Evolutionary conservation across 1,284 basidiomycete genomes (phyloP).

Genomic region (Austroboletus niveus): DNA sequence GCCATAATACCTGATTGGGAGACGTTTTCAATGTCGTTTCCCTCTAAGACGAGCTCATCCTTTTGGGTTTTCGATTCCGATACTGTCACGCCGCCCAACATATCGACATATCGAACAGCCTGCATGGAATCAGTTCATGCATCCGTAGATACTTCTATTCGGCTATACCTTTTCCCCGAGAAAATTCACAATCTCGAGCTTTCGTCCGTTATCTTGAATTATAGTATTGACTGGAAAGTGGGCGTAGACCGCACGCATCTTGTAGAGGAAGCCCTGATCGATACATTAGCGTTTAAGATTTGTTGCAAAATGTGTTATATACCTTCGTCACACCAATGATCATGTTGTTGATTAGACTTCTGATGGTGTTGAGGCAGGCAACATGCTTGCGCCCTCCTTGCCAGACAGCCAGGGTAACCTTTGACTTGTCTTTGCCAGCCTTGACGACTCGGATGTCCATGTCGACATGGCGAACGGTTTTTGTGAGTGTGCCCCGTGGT

Average conservation of each 20-base stretch:
- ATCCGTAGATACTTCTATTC: background rate
- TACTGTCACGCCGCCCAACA: conserved; percentile 89
- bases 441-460: conserved; percentile 92
- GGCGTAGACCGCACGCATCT: conserved; percentile 99
- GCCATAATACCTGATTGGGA: conserved; percentile 78
- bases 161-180: conserved; percentile 84
- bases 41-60: conserved; percentile 92
- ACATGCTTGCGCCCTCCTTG: conserved; percentile 98
- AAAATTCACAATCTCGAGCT: conserved; percentile 98
- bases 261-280: conserved; percentile 93
- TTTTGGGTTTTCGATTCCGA: conserved; percentile 93
- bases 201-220: conserved; percentile 77
- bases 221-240: conserved; percentile 99
- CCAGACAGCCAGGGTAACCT: conserved; percentile 95
- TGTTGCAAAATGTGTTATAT: background rate
- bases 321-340: conserved; percentile 94
- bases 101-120: conserved; percentile 89
- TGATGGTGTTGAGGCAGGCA: conserved; percentile 96
- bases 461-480: conserved; percentile 92
- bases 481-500: conserved; percentile 85
- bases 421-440: conserved; percentile 61
- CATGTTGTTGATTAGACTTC: conserved; percentile 96
- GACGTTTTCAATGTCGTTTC: conserved; percentile 94
- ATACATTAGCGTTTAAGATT: conserved; percentile 2
- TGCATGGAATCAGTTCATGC: conserved; percentile 31